A percentile compares a stretch with the other conserved stretches of the same genome.
phyloP scores from a whole-genome alignment of 306 rosid species.

The Vicia villosa region DNA sequence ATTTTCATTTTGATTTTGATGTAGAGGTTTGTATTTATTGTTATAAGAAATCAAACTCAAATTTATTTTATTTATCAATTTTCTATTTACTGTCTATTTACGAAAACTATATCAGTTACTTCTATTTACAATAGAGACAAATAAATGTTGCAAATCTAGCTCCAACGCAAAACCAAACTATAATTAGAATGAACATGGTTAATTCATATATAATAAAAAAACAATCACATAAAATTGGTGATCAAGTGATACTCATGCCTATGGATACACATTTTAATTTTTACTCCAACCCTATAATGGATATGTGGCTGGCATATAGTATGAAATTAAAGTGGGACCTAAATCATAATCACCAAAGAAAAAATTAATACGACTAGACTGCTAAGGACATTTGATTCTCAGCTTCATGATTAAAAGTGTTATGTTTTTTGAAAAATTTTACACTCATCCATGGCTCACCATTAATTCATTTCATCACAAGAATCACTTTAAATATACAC shows the following conservation, averaged over 20 bases:
- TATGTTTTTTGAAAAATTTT: constrained; percentile 38
- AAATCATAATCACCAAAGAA: constrained; percentile 56
- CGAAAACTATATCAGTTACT: no score
- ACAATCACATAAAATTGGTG: background rate
- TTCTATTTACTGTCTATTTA: no score
- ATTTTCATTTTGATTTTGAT: no score
- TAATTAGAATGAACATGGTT: constrained; percentile 8
- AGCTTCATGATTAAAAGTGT: constrained; percentile 44
- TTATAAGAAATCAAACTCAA: no score
- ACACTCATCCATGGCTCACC: constrained; percentile 40
- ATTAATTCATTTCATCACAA: constrained; percentile 37
- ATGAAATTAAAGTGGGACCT: constrained; percentile 54
- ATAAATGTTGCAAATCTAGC: no score
- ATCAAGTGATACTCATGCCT: background rate
- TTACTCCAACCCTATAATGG: constrained; percentile 30
- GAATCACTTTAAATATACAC: constrained; percentile 35
- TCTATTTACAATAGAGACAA: no score
- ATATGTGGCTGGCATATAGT: constrained; percentile 49
- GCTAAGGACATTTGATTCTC: constrained; percentile 49
- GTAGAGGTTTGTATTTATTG: no score
- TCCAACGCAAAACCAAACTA: no score
- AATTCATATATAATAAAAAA: background rate
- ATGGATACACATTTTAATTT: background rate
- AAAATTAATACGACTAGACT: constrained; percentile 59
- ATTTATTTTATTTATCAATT: no score